Percentiles rank a stretch among this genome's conserved stretches.
Evolutionary conservation across 371 early-diverging fungal genomes (phyloP).

Genomic region (Mucor irregularis): DNA sequence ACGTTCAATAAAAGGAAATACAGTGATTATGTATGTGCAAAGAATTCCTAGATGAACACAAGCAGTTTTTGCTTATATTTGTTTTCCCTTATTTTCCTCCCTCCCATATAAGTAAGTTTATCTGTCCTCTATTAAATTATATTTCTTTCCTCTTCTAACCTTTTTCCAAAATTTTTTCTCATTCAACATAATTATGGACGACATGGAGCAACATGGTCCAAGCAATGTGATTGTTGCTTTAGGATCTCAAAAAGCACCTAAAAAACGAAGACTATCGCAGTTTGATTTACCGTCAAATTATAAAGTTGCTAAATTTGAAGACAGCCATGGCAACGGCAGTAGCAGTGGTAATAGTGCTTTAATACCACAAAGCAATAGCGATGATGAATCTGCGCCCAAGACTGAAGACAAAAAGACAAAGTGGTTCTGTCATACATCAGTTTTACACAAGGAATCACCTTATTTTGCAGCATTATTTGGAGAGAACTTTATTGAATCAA

Average conservation of each 20-base stretch:
- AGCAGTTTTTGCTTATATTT: neutral
- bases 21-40: no score
- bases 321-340: neutral
- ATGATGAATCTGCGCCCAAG: neutral
- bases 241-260: conserved; percentile 7
- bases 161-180: neutral
- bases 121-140: neutral
- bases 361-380: neutral
- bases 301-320: conserved; percentile 3
- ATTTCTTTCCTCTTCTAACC: neutral
- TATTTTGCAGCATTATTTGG: conserved; percentile 45
- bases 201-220: conserved; percentile 4
- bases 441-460: conserved; percentile 34
- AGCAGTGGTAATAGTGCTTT: neutral
- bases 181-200: neutral
- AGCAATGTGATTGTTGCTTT: conserved; percentile 16
- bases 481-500: conserved; percentile 34
- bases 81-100: neutral
- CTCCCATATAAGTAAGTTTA: no score
- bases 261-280: conserved; percentile 17
- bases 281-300: conserved; percentile 2
- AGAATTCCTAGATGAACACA: neutral
- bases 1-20: no score
- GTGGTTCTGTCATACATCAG: conserved; percentile 38
- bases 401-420: no score